Evolutionary conservation across 352 stramenopile species (phyloP).

Genomic region (Pythium myriotylum): DNA sequence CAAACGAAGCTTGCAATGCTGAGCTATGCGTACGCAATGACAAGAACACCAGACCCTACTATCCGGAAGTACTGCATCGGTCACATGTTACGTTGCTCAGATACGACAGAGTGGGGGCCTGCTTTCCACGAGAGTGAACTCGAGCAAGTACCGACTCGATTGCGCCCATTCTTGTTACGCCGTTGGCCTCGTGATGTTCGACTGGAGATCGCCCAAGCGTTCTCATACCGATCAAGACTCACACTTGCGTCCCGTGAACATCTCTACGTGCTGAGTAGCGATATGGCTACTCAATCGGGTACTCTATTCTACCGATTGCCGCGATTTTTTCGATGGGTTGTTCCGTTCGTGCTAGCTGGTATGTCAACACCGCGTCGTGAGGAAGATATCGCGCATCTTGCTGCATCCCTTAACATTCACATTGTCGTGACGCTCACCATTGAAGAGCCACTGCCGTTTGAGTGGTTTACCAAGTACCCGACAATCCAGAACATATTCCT

Average conservation of each 20-base stretch:
- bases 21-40: conserved; percentile 18
- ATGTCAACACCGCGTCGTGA: conserved; percentile 32
- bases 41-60: conserved; percentile 2
- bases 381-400: conserved; percentile 29
- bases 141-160: conserved; percentile 12
- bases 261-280: conserved; percentile 6
- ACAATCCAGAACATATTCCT: conserved; percentile 45
- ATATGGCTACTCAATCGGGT: neutral
- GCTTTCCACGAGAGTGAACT: conserved; percentile 27
- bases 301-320: conserved; percentile 24
- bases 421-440: conserved; percentile 32
- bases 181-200: conserved; percentile 15
- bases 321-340: conserved; percentile 35
- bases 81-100: conserved; percentile 22
- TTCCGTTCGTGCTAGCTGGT: conserved; percentile 31
- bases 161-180: conserved; percentile 15
- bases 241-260: conserved; percentile 22
- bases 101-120: conserved; percentile 29
- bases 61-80: conserved; percentile 18
- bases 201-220: conserved; percentile 1
- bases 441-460: conserved; percentile 25
- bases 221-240: conserved; percentile 9
- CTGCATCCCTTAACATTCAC: conserved; percentile 15
- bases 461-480: conserved; percentile 30
- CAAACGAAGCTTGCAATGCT: conserved; percentile 34